These are phyloP conservation scores for Pseudocercospora cruenta DNA, from an alignment of 2,329 filamentous ascomycete species.

Conservation along the genomic window DNA sequence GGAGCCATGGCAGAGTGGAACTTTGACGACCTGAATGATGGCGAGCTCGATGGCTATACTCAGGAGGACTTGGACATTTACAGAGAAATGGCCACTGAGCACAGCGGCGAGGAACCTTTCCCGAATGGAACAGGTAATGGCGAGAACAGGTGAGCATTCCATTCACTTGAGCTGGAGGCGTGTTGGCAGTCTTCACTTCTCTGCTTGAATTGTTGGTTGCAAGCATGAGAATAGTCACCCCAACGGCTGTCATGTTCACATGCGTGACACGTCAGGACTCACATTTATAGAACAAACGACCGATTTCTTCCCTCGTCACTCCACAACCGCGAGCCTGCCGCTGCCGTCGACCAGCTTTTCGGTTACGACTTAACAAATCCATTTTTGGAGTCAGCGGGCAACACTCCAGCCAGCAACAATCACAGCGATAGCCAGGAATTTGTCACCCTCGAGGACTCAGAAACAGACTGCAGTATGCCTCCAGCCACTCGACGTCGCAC, in stretches of 20 bases:
- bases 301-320: background rate
- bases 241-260: constrained; percentile 1
- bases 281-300: background rate
- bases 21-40: constrained; percentile 9
- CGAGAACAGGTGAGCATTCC: background rate
- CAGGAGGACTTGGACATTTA: constrained; percentile 3
- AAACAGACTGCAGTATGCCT: constrained; percentile 18
- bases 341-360: background rate
- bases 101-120: background rate
- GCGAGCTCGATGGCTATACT: background rate
- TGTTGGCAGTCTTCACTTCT: background rate
- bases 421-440: constrained; percentile 22
- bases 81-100: constrained; percentile 4
- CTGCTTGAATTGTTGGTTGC: background rate
- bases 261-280: background rate
- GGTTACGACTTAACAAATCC: constrained; percentile 2
- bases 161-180: background rate
- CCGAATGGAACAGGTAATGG: background rate
- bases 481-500: constrained; percentile 3
- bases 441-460: constrained; percentile 24
- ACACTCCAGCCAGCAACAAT: constrained; percentile 1
- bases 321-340: background rate
- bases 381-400: background rate
- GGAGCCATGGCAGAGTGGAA: constrained; percentile 8
- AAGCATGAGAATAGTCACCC: background rate